Conservation (phyloP, 2,329 filamentous ascomycete species). For the Colletotrichum echinochloae region DNA sequence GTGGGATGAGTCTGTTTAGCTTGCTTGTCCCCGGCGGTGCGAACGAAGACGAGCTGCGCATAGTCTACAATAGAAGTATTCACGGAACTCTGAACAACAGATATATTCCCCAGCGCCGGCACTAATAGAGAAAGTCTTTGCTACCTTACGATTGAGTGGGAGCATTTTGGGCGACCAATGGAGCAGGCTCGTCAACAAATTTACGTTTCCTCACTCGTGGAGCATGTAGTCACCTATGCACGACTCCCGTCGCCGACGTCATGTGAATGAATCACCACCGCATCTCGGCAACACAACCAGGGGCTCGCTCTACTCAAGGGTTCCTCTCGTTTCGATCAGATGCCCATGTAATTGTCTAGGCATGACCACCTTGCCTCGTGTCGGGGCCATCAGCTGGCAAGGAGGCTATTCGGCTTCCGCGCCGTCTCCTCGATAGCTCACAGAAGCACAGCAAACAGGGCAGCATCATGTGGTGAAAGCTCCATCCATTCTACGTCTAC, state of each 20-base stretch:
- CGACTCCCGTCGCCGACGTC: not conserved
- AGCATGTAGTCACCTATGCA: not conserved
- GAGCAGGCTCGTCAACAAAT: not conserved
- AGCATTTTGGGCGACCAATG: not conserved
- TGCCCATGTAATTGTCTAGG: not conserved
- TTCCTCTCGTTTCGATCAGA: not conserved
- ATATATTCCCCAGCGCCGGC: not conserved
- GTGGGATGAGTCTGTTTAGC: conserved; percentile 1
- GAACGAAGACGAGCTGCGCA: conserved; percentile 25
- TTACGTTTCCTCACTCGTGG: not conserved
- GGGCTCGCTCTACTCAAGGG: not conserved
- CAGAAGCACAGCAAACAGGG: too few relatives aligned
- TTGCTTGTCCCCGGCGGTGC: not conserved
- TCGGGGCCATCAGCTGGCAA: not conserved
- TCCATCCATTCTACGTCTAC: conserved; percentile 13
- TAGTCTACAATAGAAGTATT: conserved; percentile 40
- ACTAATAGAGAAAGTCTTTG: not conserved
- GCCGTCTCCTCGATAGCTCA: not conserved
- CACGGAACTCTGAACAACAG: conserved; percentile 20
- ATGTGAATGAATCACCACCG: not conserved
- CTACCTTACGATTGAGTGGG: not conserved
- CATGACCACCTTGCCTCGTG: not conserved
- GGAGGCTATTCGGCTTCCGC: not conserved
- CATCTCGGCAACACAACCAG: not conserved
- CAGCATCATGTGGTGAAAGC: not conserved